Percentiles rank a stretch among this genome's conserved stretches.
phyloP scores from a whole-genome alignment of 768 basidiomycete genomes.

The Xerocomus potaroensis region DNA sequence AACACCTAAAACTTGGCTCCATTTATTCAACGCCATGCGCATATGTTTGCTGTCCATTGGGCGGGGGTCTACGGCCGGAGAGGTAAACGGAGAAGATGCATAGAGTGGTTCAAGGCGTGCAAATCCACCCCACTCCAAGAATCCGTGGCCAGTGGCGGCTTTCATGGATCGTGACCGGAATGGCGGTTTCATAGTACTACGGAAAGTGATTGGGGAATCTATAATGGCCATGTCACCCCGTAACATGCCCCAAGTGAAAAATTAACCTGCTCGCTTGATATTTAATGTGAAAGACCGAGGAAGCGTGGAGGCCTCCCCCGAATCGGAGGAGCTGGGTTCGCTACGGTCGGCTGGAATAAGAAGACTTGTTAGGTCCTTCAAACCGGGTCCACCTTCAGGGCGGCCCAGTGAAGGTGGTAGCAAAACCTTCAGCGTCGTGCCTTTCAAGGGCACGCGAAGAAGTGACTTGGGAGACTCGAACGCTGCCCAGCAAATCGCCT shows the following conservation, averaged over 20 bases:
- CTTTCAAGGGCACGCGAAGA: slow-evolving; percentile 31
- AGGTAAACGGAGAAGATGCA: slow-evolving; percentile 25
- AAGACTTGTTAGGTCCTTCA: slow-evolving; percentile 29
- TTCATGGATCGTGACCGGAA: slow-evolving; percentile 28
- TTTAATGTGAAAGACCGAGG: slow-evolving; percentile 12
- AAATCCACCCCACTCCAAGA: slow-evolving; percentile 33
- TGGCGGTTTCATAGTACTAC: slow-evolving; percentile 21
- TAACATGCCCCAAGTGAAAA: not conserved
- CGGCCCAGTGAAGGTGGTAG: slow-evolving; percentile 21
- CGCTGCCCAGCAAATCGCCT: slow-evolving; percentile 38
- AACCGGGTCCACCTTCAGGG: slow-evolving; percentile 31
- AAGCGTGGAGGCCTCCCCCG: not conserved
- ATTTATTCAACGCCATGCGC: slow-evolving; percentile 32
- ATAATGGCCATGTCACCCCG: not conserved
- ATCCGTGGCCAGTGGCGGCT: slow-evolving; percentile 27
- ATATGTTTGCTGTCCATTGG: slow-evolving; percentile 23
- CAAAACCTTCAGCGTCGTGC: slow-evolving; percentile 29
- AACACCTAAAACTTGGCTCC: slow-evolving; percentile 31
- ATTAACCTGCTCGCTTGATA: slow-evolving; percentile 27
- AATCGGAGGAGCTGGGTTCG: not conserved
- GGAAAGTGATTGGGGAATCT: slow-evolving; percentile 21
- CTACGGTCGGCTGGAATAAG: slow-evolving; percentile 17
- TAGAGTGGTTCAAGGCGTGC: slow-evolving; percentile 28
- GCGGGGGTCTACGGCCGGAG: slow-evolving; percentile 9
- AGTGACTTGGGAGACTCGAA: slow-evolving; percentile 45